Percentiles rank a stretch among this genome's conserved stretches.
These are phyloP conservation scores for Elaeagnus macrophylla DNA, from an alignment of 306 rosid genomes.

Conservation along the genomic window DNA sequence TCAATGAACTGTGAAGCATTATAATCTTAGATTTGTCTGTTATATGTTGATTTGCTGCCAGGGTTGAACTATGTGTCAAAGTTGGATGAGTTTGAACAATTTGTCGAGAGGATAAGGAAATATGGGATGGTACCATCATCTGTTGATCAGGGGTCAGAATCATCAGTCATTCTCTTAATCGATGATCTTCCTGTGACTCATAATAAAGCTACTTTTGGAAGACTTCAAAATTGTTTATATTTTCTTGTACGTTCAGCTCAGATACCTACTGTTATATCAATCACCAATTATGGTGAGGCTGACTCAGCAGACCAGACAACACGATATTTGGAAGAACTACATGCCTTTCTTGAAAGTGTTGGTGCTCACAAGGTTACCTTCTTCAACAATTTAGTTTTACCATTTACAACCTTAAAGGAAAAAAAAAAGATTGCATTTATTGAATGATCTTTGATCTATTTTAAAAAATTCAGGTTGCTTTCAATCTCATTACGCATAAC, in stretches of 20 bases:
- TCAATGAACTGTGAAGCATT: conserved; percentile 10
- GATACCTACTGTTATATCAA: conserved; percentile 75
- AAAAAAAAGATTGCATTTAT: background rate
- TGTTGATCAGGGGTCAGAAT: conserved; percentile 42
- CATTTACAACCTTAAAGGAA: background rate
- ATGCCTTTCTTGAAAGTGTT: conserved; percentile 55
- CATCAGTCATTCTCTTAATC: conserved; percentile 56
- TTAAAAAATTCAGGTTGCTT: conserved; percentile 56
- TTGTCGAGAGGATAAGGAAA: conserved; percentile 73
- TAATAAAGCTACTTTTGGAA: conserved; percentile 54
- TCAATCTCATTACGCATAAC: conserved; percentile 76
- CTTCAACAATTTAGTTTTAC: conserved; percentile 25
- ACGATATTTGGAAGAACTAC: conserved; percentile 48
- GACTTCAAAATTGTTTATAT: conserved; percentile 57
- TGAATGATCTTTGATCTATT: conserved; percentile 20
- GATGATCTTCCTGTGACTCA: conserved; percentile 79
- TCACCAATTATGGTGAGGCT: conserved; percentile 54
- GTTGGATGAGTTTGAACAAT: conserved; percentile 80
- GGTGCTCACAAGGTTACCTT: conserved; percentile 99
- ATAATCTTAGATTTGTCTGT: conserved; percentile 11
- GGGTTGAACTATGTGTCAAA: conserved; percentile 71
- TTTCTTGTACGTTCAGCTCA: conserved; percentile 55
- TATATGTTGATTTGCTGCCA: conserved; percentile 24
- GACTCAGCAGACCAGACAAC: conserved; percentile 61
- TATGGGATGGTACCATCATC: conserved; percentile 59